A percentile compares a stretch with the other conserved stretches of the same genome.
Evolutionary conservation across 306 rosid species (phyloP).

Genomic region (Urtica urens): DNA sequence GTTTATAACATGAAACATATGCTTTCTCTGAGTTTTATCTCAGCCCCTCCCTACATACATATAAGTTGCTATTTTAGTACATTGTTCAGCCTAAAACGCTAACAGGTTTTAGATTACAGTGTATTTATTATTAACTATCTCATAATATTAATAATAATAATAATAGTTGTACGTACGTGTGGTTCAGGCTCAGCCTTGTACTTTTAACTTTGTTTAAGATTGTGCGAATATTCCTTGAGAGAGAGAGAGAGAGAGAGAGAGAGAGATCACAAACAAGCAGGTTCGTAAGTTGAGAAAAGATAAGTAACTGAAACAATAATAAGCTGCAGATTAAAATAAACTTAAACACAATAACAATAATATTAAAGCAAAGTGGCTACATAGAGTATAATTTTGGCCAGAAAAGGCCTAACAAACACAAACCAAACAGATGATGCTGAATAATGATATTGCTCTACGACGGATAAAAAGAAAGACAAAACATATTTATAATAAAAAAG

Average conservation of each 20-base stretch:
- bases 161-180: background rate
- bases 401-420: slow-evolving; percentile 5
- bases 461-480: background rate
- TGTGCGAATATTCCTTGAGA: slow-evolving; percentile 2
- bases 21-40: no score
- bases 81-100: no score
- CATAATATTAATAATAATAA: no score
- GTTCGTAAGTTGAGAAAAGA: background rate
- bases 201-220: background rate
- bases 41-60: no score
- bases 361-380: background rate
- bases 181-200: background rate
- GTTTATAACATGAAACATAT: no score
- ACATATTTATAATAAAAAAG: slow-evolving; percentile 4
- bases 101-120: no score
- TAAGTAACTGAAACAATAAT: background rate
- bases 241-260: background rate
- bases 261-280: background rate
- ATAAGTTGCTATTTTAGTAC: no score
- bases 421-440: background rate
- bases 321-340: background rate
- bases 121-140: no score
- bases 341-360: background rate
- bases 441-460: no score
- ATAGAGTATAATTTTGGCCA: background rate